Base-by-base conservation (phyloP, 225 moss, liverwort and hornwort genomes). In the Bryoerythrophyllum caledonicum region DNA sequence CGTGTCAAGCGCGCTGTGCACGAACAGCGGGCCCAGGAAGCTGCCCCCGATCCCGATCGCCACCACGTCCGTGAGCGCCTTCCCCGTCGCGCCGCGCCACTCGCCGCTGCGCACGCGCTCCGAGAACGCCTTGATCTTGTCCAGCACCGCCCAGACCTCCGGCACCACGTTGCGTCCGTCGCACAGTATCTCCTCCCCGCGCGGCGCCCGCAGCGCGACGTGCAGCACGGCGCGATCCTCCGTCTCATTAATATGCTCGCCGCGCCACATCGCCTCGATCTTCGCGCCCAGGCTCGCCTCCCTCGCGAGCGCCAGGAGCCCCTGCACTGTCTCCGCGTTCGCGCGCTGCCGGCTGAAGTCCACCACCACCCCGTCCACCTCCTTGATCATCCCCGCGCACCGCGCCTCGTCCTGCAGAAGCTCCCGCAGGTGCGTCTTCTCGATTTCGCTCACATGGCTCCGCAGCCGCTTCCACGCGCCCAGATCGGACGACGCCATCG, bases 31-130 rank as follows among this genome's bases (percentile, higher is more conserved):
- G 1, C 99, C 99, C 23, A 99, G 76, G 65, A 93, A 99, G 79
- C 99, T 99, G 9, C 95, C 95, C 3, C 95, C 99, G 61, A 99
- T 99, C 27, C 99, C 99, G 63, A 99, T 86, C 28, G 99, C 93
- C 68, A 99, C 99, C 28, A 99, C 99, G 68, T 95, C 90, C 6
- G 85, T 95, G 41, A 99, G 83, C 15, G 90, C 79, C 67, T 95
- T 93, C 48, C 97, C 93, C n/a, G 97, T 94, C 10, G 82, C 90
- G 34, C 97, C 97, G 54, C 87, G 82, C 99, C 99, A 99, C 68
- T 86, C 16, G 20, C 99, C 99, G 79, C 79, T 83, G 23, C 99
- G 89, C 74, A 99, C 90, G 60, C 81, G 74, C 25, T 95, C 86
- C n/a, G 99, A 91, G 67, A 99, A 99, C 5, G 49, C 80, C 43